Base-by-base conservation (phyloP, 2,329 filamentous ascomycete genomes). In the Myriosclerotinia duriaeana region DNA sequence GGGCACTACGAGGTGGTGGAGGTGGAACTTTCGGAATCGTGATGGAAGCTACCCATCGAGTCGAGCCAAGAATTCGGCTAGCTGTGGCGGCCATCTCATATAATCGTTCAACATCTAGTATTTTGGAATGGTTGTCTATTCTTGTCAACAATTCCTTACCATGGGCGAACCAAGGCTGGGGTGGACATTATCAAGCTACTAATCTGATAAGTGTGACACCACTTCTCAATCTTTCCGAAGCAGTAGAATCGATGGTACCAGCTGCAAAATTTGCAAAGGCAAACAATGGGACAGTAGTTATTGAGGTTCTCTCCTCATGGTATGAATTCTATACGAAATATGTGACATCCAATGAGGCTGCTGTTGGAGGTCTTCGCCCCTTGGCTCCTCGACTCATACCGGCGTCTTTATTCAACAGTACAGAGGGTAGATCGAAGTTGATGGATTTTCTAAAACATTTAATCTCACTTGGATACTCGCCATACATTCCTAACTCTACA, bases 1-100 rank as follows among this genome's bases (percentile, higher is more conserved):
- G 80, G 80, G 82, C 81, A 2, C 76, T 84, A 40, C 75, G 79
- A 17, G 82, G 82, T 30, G 82, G 79, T 14, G 81, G 80, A 36
- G 77, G 77, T 17, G 79, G 77, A 59, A 81, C 79, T 3, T 83
- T 78, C 66, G 81, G 80, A 1, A 77, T 82, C 5, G 80, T 81
- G 2, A 66, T 71, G 66, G 66, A 70, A 66, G 55, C 55, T 26
- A 70, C 67, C 20, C 66, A 69, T 65, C 55, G 56, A 17, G 70
- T 70, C 6, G 69, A 71, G n/a, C 68, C 64, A 30, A 50, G 22
- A 17, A 53, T 68, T 17, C 54, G 56, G n/a, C 34, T 71, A 20
- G 53, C 54, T 38, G 69, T 71, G 6, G 63, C 69, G n/a, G 30
- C 50, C 8, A 70, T 71, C 36, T 56, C 46, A n/a, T 71, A 65